Base-by-base conservation (phyloP, 345 rosid species). In the Ceriops zippeliana region DNA sequence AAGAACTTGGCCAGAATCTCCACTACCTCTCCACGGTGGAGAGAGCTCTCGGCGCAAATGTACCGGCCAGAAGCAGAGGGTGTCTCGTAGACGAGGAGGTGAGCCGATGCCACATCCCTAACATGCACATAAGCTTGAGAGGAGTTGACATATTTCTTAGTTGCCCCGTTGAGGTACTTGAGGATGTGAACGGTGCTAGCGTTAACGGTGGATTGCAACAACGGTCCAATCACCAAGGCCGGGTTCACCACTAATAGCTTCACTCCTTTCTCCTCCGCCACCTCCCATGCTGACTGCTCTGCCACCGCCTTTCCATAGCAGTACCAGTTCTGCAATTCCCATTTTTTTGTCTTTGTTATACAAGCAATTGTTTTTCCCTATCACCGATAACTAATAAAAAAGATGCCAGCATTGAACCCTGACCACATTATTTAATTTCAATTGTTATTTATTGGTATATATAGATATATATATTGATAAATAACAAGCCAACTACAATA, bases 1-100 rank as follows among this genome's bases (percentile, higher is more conserved):
- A 88, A 95, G 80, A 91, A 83, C 80, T 91, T 90, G 73, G 90
- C 80, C 1, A 95, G 78, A 74, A 95, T 95, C 47, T 89, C 97
- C 63, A 91, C 99, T 69, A 95, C 92, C 27, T 95, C 98, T 6
- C 96, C 98, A 0, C 99, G 98, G 83, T 91, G 99, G 78, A 95
- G 95, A 15, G 85, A 87, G 0, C 89, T 86, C 74, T 90, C 98
- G 16, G 90, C 89, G 24, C 93, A 91, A 58, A 95, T 78, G 83
- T 95, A 91, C 0, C 99, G 88, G 67, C 99, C 98, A 0, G 98
- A 85, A 71, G 99, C 99, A 0, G 91, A 84, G 17, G 98, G 93
- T 54, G 80, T 80, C 81, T 95, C 99, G 7, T 66, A 88, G 68
- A 91, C 90, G 38, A 91, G 81, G 78, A 95, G 84, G 80, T 95